These are phyloP conservation scores for Trichoderma hamatum DNA, from an alignment of 2,329 filamentous ascomycete species.

Conservation along the genomic window DNA sequence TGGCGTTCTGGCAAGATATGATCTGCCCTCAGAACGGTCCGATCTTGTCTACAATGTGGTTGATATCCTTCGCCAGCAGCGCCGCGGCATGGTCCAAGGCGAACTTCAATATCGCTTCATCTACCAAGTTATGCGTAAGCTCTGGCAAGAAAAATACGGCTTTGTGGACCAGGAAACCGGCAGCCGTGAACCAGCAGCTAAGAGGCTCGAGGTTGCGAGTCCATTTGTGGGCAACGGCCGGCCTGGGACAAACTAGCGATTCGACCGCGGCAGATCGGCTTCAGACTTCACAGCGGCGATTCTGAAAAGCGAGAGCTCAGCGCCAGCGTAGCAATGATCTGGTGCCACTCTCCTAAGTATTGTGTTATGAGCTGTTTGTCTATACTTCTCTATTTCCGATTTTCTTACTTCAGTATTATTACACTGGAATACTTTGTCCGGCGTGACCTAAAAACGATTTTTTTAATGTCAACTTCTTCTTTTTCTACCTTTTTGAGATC, in stretches of 20 bases:
- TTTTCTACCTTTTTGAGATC: not conserved
- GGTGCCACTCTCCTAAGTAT: not conserved
- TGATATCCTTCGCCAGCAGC: conserved; percentile 78
- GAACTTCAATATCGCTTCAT: conserved; percentile 84
- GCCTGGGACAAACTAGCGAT: conserved; percentile 26
- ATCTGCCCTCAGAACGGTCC: conserved; percentile 36
- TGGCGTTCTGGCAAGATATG: conserved; percentile 63
- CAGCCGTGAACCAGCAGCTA: conserved; percentile 51
- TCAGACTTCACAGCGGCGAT: conserved; percentile 19
- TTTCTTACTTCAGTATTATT: not conserved
- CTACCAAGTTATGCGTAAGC: conserved; percentile 79
- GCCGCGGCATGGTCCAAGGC: conserved; percentile 94
- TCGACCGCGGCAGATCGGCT: conserved; percentile 14
- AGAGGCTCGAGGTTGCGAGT: conserved; percentile 57
- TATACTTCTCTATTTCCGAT: not conserved
- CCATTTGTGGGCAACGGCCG: conserved; percentile 38
- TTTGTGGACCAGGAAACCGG: conserved; percentile 39
- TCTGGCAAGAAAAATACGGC: conserved; percentile 69
- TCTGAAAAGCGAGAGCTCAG: conserved; percentile 20
- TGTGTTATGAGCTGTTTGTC: not conserved
- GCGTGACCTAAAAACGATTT: not conserved
- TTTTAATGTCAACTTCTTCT: not conserved
- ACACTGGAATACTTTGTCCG: not conserved
- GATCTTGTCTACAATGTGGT: conserved; percentile 82
- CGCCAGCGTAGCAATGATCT: conserved; percentile 21